Base-by-base conservation (phyloP, 805 yeast species). In the Hanseniaspora meyeri region DNA sequence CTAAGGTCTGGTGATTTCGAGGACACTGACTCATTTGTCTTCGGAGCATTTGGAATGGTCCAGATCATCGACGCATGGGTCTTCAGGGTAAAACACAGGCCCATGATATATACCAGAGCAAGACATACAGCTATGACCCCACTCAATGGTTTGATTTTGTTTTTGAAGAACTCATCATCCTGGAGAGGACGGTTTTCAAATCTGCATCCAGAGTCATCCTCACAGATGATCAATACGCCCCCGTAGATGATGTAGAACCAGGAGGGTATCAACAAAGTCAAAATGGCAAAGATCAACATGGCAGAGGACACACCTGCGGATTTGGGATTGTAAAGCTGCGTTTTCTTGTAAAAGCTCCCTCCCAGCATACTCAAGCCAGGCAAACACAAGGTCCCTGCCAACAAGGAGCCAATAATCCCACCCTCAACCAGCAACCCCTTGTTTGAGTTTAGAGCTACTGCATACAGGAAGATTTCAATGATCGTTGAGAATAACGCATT, bases 341-440 rank as follows among this genome's bases (percentile, higher is more conserved):
- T 91, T 65, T 93, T 93, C 57, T 96, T 73, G 58, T 82, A 85
- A 39, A 90, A 70, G 0, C 98, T 97, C 60, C 98, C 98, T 19
- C 96, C 95, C 69, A 96, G 88, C 98, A 93, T 93, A 1, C 96
- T 87, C 43, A 89, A 72, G 0, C 98, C 98, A 0, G 98, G 98
- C 60, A 93, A 72, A 43, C 93, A 74, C 48, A 93, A 70, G 0
- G 93, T 96, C 58, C 95, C 98, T 40, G 95, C 97, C 40, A 93
- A 68, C 58, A 93, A 83, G 1, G 95, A 86, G 0, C 98, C 98
- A 63, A 93, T 84, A 77, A 93, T 82, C 11, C 95, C 85, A 24
- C 98, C 98, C 70, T 93, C 98, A 3, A 93, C 98, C 27, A 93
- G 75, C 54, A 81, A 78, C 1, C 95, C 95, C 66, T 93, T 91